phyloP scores from a whole-genome alignment of 1,139 yeast genomes.

The Magnusiomyces fungicola region DNA sequence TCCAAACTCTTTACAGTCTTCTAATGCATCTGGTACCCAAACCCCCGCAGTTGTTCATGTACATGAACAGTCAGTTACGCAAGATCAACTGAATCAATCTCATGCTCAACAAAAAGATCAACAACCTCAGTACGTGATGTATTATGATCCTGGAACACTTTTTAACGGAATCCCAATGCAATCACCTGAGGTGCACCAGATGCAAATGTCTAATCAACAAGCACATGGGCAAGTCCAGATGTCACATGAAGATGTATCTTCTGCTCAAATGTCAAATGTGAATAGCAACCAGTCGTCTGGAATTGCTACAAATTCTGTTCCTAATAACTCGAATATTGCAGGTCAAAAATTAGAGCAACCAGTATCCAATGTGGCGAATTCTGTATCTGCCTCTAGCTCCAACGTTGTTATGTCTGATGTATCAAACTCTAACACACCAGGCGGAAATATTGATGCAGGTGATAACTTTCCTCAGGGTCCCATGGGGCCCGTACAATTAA shows the following conservation, averaged over 20 bases:
- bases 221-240: neutral
- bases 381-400: no score
- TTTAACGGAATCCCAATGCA: neutral
- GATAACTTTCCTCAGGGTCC: no score
- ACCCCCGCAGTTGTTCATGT: neutral
- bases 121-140: neutral
- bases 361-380: no score
- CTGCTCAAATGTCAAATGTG: neutral
- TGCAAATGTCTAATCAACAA: neutral
- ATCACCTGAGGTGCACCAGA: neutral
- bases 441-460: no score
- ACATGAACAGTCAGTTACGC: neutral
- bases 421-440: no score
- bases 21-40: neutral
- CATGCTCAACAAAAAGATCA: neutral
- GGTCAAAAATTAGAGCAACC: no score
- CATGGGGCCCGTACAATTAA: no score
- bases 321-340: no score
- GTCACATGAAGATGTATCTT: neutral
- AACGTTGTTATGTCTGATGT: no score
- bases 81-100: neutral
- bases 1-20: neutral
- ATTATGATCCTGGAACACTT: neutral
- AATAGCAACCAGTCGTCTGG: no score
- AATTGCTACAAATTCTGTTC: no score